Percentiles rank a stretch among this genome's conserved stretches.
Conservation (phyloP, 2,329 filamentous ascomycete species). For the Cladosporium sp. region DNA sequence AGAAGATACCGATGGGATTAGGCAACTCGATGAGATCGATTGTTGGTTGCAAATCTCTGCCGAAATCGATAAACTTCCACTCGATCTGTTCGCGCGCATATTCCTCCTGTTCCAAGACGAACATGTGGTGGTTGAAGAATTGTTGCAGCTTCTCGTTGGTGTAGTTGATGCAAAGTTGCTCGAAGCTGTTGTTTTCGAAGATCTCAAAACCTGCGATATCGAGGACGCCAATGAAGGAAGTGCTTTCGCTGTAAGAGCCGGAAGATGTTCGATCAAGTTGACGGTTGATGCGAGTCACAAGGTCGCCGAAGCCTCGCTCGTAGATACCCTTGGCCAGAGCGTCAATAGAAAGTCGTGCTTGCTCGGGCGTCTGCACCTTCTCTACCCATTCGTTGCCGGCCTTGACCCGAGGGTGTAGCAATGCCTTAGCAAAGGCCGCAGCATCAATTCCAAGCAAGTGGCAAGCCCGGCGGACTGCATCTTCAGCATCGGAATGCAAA, state of each 20-base stretch:
- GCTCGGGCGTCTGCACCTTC: constrained; percentile 95
- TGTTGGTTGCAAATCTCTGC: constrained; percentile 91
- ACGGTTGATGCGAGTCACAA: constrained; percentile 85
- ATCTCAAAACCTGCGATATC: constrained; percentile 99
- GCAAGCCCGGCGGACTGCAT: constrained; percentile 73
- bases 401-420: constrained; percentile 90
- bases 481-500: constrained; percentile 67
- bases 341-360: constrained; percentile 84
- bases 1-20: constrained; percentile 98
- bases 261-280: constrained; percentile 72
- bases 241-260: constrained; percentile 77
- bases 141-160: constrained; percentile 99
- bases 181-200: constrained; percentile 99
- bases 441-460: constrained; percentile 81
- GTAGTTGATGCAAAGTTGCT: constrained; percentile 99
- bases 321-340: constrained; percentile 96
- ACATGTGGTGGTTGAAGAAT: constrained; percentile 98
- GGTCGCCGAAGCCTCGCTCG: constrained; percentile 87
- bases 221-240: constrained; percentile 92
- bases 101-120: constrained; percentile 98
- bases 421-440: constrained; percentile 79
- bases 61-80: constrained; percentile 99
- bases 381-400: constrained; percentile 97
- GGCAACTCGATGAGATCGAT: constrained; percentile 95
- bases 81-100: constrained; percentile 95